Conservation (phyloP, 768 basidiomycete species). For the Suillus discolor region DNA sequence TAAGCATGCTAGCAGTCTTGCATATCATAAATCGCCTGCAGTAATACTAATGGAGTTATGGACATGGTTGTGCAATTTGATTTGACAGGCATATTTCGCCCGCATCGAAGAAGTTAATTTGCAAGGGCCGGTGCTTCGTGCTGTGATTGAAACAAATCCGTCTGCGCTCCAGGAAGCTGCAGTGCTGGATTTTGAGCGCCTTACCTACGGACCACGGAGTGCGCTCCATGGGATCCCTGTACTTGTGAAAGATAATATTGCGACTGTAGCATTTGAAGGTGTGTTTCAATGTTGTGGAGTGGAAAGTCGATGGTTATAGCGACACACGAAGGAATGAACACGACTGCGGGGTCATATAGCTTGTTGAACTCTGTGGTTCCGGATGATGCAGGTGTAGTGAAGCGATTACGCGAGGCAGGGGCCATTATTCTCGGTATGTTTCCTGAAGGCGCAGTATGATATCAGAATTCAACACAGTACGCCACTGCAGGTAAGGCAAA, state of each 20-base stretch:
- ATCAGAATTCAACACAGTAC: background rate
- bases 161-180: slow-evolving; percentile 38
- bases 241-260: slow-evolving; percentile 38
- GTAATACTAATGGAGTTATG: background rate
- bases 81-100: slow-evolving; percentile 40
- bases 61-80: background rate
- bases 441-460: background rate
- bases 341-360: slow-evolving; percentile 42
- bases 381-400: slow-evolving; percentile 37
- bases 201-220: slow-evolving; percentile 28
- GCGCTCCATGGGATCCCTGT: slow-evolving; percentile 43
- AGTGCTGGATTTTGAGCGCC: slow-evolving; percentile 36
- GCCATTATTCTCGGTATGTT: slow-evolving; percentile 36
- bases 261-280: slow-evolving; percentile 34
- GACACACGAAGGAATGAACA: slow-evolving; percentile 39
- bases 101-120: slow-evolving; percentile 47
- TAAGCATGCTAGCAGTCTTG: slow-evolving; percentile 1
- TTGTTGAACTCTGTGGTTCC: slow-evolving; percentile 37
- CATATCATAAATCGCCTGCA: background rate
- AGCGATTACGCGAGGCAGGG: slow-evolving; percentile 33
- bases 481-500: slow-evolving; percentile 52
- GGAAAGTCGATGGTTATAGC: background rate
- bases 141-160: slow-evolving; percentile 43
- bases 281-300: background rate
- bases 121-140: slow-evolving; percentile 38